phyloP scores from a whole-genome alignment of 1,284 basidiomycete species.

The Microbotryum intermedium region DNA sequence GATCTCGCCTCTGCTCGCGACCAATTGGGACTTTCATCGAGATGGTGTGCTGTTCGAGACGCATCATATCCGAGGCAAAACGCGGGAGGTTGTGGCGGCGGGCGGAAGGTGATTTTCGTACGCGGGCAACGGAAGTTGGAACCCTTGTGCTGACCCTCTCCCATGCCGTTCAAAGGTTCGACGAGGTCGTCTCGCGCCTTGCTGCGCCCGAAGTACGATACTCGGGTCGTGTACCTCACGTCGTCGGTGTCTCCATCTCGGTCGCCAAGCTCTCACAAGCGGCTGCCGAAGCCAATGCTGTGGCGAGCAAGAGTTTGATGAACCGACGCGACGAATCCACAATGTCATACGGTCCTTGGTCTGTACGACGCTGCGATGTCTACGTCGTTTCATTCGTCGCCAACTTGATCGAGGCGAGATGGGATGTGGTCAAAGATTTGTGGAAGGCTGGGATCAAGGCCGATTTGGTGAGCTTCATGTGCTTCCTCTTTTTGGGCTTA shows the following conservation, averaged over 20 bases:
- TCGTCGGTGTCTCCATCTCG: constrained; percentile 48
- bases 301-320: constrained; percentile 38
- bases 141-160: neutral
- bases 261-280: constrained; percentile 46
- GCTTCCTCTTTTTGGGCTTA: neutral
- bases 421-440: constrained; percentile 46
- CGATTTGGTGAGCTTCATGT: constrained; percentile 42
- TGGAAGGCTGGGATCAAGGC: constrained; percentile 49
- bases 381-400: constrained; percentile 46
- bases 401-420: constrained; percentile 43
- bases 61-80: constrained; percentile 41
- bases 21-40: constrained; percentile 43
- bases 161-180: constrained; percentile 40
- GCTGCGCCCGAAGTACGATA: constrained; percentile 37
- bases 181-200: constrained; percentile 46
- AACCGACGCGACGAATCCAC: constrained; percentile 38
- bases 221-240: constrained; percentile 38
- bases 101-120: constrained; percentile 39
- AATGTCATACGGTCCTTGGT: constrained; percentile 44
- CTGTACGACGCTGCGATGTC: constrained; percentile 48
- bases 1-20: constrained; percentile 43
- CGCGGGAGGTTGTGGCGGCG: constrained; percentile 45
- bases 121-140: too few relatives aligned
- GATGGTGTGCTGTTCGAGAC: constrained; percentile 49
- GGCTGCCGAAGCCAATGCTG: constrained; percentile 42